Conservation (phyloP, 1,284 basidiomycete species). For the Papiliotrema nemorosa region DNA sequence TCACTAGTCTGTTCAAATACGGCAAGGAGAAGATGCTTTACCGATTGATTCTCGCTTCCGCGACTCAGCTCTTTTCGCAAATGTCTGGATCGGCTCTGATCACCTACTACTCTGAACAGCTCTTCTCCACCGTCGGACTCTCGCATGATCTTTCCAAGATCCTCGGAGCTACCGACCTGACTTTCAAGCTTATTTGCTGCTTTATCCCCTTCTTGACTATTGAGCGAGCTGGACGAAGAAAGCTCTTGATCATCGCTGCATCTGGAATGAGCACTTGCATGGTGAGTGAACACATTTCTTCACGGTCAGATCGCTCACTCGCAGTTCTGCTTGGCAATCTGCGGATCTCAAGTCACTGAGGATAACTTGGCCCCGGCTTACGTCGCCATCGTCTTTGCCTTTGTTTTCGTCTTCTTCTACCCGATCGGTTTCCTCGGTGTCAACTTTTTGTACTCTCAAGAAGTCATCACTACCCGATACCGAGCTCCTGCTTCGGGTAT, state of each 20-base stretch:
- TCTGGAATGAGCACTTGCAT: conserved; percentile 33
- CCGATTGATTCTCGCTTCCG: conserved; percentile 44
- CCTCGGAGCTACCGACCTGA: conserved; percentile 26
- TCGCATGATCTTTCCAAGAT: conserved; percentile 23
- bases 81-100: conserved; percentile 33
- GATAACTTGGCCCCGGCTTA: conserved; percentile 25
- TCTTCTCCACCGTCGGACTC: conserved; percentile 30
- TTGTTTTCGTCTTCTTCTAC: conserved; percentile 31
- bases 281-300: conserved; percentile 8
- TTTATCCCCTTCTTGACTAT: conserved; percentile 29
- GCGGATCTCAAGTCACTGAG: conserved; percentile 27
- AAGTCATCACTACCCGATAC: conserved; percentile 29
- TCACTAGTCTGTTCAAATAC: conserved; percentile 35
- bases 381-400: conserved; percentile 30
- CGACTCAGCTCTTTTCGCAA: conserved; percentile 44
- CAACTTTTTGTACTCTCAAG: conserved; percentile 33
- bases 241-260: conserved; percentile 33
- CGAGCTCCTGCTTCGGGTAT: conserved; percentile 31
- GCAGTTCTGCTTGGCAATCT: conserved; percentile 30
- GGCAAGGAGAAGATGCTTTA: conserved; percentile 49
- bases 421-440: conserved; percentile 33
- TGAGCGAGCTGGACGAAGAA: conserved; percentile 35
- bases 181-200: conserved; percentile 27
- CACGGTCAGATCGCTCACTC: not conserved
- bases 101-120: conserved; percentile 27